These are phyloP conservation scores for Leptodontidium sp. DNA, from an alignment of 2,329 filamentous ascomycete species.

Conservation along the genomic window DNA sequence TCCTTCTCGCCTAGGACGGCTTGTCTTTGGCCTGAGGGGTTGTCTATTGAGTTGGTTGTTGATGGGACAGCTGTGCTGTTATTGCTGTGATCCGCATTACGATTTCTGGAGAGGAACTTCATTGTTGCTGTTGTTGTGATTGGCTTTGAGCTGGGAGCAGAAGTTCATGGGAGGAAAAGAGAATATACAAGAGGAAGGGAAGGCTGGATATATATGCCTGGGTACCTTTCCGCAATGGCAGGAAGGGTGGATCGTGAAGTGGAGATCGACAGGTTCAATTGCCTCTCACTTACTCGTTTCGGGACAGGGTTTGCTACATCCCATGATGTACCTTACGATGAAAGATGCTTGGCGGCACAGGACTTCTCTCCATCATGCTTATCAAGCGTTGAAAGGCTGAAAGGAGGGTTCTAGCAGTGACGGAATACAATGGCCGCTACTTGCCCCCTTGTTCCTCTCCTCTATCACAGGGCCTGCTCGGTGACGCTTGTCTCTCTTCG, in stretches of 20 bases:
- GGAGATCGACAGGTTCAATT: slow-evolving; percentile 11
- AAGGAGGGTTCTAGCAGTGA: not conserved
- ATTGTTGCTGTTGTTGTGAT: slow-evolving; percentile 21
- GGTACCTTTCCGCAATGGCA: slow-evolving; percentile 12
- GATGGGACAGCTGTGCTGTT: slow-evolving; percentile 25
- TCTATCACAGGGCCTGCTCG: slow-evolving; percentile 6
- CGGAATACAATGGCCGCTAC: not conserved
- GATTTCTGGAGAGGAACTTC: slow-evolving; percentile 25
- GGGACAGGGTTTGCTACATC: not conserved
- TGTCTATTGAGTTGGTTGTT: slow-evolving; percentile 23
- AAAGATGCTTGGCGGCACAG: not conserved
- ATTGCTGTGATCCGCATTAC: slow-evolving; percentile 24
- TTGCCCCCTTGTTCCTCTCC: slow-evolving; percentile 7
- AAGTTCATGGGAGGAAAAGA: slow-evolving; percentile 1
- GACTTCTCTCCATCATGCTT: slow-evolving; percentile 1
- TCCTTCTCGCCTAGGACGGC: slow-evolving; percentile 21
- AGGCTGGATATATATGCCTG: not conserved
- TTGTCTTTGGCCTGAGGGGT: slow-evolving; percentile 14
- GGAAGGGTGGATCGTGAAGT: slow-evolving; percentile 13
- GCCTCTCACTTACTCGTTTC: slow-evolving; percentile 16
- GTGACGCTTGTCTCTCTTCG: slow-evolving; percentile 15
- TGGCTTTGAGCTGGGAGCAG: slow-evolving; percentile 1
- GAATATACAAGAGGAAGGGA: not conserved
- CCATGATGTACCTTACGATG: not conserved
- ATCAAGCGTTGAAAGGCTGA: not conserved